A percentile compares a stretch with the other conserved stretches of the same genome.
These are phyloP conservation scores for Hymenoscyphus linearis DNA, from an alignment of 2,329 filamentous ascomycete species.

Conservation along the genomic window DNA sequence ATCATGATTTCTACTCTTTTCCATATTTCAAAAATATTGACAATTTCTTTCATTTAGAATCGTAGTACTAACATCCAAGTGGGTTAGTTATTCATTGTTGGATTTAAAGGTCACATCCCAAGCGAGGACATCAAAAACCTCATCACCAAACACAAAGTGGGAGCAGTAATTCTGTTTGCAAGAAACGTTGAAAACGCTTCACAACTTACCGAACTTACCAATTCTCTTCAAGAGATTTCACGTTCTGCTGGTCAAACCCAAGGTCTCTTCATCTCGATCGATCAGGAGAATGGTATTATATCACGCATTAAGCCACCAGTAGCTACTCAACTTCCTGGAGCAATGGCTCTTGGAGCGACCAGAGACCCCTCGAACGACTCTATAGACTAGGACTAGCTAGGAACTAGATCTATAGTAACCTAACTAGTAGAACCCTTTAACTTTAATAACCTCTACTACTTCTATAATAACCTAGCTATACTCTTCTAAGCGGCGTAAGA, in stretches of 20 bases:
- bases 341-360: conserved; percentile 41
- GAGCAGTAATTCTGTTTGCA: conserved; percentile 38
- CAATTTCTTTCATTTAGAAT: not conserved
- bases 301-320: conserved; percentile 38
- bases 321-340: conserved; percentile 37
- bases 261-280: conserved; percentile 40
- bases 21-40: not conserved
- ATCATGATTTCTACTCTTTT: not conserved
- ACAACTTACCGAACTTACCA: conserved; percentile 35
- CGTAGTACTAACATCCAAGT: not conserved
- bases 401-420: no score
- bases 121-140: conserved; percentile 38
- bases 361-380: conserved; percentile 32
- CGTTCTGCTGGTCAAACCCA: conserved; percentile 35
- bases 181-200: conserved; percentile 36
- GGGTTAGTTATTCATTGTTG: conserved; percentile 40
- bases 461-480: no score
- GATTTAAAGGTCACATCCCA: conserved; percentile 36
- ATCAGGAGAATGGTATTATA: conserved; percentile 42
- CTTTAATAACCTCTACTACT: no score
- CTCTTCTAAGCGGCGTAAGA: no score
- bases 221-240: conserved; percentile 37
- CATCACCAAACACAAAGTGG: conserved; percentile 38
- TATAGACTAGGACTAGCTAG: no score
- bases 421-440: no score